Percentiles rank a stretch among this genome's conserved stretches.
These are phyloP conservation scores for Syzygium syzygioides DNA, from an alignment of 441 rosid species.

Conservation along the genomic window DNA sequence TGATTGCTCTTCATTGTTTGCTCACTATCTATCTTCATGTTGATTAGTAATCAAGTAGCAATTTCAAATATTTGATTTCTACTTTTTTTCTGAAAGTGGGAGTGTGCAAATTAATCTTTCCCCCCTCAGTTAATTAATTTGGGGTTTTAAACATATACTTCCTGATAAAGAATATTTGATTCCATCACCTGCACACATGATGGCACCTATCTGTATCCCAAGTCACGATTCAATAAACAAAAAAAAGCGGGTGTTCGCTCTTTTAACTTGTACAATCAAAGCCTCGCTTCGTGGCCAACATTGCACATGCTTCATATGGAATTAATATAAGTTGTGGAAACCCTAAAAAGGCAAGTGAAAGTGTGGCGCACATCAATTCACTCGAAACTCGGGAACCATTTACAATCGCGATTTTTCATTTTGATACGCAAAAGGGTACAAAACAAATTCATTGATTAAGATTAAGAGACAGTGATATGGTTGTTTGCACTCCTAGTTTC, in stretches of 20 bases:
- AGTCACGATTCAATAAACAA: not conserved
- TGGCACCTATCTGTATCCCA: not conserved
- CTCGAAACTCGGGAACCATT: not conserved
- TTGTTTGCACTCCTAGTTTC: not conserved
- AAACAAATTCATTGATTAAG: not conserved
- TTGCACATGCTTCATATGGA: slow-evolving; percentile 14
- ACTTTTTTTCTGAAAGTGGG: not conserved
- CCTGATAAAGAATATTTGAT: not conserved
- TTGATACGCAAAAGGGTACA: not conserved
- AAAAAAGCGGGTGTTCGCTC: not conserved
- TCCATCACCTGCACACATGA: not conserved
- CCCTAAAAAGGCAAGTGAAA: not conserved
- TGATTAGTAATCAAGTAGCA: not conserved
- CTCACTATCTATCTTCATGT: not conserved
- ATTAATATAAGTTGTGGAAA: not conserved
- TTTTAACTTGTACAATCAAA: not conserved
- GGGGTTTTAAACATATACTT: not conserved
- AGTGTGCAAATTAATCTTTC: not conserved
- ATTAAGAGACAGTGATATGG: not conserved
- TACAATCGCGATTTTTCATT: not conserved
- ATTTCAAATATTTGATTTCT: not conserved
- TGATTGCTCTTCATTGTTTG: not conserved
- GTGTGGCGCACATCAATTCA: not conserved
- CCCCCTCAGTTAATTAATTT: not conserved
- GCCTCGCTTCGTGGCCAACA: slow-evolving; percentile 10